Conservation (phyloP, 1,284 basidiomycete genomes). For the Irpex sp. region DNA sequence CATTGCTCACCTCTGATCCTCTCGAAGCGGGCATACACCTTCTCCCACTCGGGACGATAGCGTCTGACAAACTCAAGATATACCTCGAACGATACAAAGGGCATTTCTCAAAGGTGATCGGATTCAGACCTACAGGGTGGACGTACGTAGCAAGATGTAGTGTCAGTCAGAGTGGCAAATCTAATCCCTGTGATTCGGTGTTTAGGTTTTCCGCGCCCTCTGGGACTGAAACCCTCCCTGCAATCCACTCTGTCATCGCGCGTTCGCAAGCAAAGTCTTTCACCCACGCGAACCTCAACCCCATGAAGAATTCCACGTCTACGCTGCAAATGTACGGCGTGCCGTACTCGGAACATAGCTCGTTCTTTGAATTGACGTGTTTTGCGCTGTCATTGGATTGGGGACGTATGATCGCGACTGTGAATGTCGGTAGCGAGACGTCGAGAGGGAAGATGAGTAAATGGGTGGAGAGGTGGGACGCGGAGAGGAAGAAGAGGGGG, state of each 20-base stretch:
- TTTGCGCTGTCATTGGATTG: conserved; percentile 84
- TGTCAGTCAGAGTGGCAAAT: not conserved
- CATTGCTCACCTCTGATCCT: conserved; percentile 76
- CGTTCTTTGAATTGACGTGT: conserved; percentile 90
- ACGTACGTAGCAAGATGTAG: conserved; percentile 46
- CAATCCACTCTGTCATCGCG: conserved; percentile 63
- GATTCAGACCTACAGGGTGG: conserved; percentile 93
- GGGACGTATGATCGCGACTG: conserved; percentile 89
- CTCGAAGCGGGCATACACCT: conserved; percentile 79
- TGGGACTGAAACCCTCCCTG: conserved; percentile 57
- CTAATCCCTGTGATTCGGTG: not conserved
- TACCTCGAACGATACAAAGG: conserved; percentile 78
- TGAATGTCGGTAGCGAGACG: conserved; percentile 82
- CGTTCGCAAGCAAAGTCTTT: conserved; percentile 63
- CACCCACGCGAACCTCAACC: conserved; percentile 60
- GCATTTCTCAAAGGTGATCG: conserved; percentile 71
- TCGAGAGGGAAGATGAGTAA: conserved; percentile 80
- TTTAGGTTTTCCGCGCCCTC: conserved; percentile 66
- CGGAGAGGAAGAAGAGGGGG: conserved; percentile 60
- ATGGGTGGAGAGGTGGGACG: conserved; percentile 86
- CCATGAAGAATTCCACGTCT: conserved; percentile 67
- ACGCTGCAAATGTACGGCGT: conserved; percentile 79
- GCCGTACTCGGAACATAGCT: conserved; percentile 95
- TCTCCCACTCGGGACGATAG: conserved; percentile 75
- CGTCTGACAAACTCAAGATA: conserved; percentile 70